Percentiles rank a stretch among this genome's conserved stretches.
Conservation (phyloP, 2,329 filamentous ascomycete species). For the Clonostachys chloroleuca region DNA sequence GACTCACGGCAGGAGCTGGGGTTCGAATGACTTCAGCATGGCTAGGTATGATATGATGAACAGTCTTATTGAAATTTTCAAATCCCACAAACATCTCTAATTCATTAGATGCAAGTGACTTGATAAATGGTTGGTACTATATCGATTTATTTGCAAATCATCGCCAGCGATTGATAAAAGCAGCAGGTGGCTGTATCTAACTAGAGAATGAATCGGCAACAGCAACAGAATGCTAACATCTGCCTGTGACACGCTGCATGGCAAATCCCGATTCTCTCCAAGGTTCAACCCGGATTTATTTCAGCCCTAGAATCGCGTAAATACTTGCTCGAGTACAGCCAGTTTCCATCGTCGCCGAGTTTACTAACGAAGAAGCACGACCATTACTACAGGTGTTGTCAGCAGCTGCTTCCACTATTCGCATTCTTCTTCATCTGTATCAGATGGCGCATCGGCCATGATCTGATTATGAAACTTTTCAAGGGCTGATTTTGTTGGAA, state of each 20-base stretch:
- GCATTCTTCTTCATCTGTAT: too few relatives aligned
- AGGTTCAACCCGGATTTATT: constrained; percentile 21
- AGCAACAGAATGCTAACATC: constrained; percentile 9
- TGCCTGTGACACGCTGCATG: constrained; percentile 13
- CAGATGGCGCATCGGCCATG: too few relatives aligned
- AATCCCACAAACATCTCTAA: background rate
- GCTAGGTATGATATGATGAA: background rate
- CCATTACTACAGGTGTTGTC: constrained; percentile 9
- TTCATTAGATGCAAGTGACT: background rate
- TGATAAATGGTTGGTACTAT: background rate
- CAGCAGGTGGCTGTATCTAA: background rate
- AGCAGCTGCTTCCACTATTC: background rate
- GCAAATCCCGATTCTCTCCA: constrained; percentile 21
- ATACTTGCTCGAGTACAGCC: constrained; percentile 18
- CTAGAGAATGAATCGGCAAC: too few relatives aligned
- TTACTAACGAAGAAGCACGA: constrained; percentile 27
- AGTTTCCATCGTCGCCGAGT: constrained; percentile 26
- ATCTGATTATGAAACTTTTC: background rate
- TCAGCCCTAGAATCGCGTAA: constrained; percentile 16
- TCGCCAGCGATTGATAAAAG: too few relatives aligned
- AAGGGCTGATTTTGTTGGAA: background rate
- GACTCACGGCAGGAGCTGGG: background rate
- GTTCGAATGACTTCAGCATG: background rate
- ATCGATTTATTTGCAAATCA: too few relatives aligned
- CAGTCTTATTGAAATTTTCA: background rate